Evolutionary conservation across 768 basidiomycete genomes (phyloP).

Genomic region (Psilocybe sp.): DNA sequence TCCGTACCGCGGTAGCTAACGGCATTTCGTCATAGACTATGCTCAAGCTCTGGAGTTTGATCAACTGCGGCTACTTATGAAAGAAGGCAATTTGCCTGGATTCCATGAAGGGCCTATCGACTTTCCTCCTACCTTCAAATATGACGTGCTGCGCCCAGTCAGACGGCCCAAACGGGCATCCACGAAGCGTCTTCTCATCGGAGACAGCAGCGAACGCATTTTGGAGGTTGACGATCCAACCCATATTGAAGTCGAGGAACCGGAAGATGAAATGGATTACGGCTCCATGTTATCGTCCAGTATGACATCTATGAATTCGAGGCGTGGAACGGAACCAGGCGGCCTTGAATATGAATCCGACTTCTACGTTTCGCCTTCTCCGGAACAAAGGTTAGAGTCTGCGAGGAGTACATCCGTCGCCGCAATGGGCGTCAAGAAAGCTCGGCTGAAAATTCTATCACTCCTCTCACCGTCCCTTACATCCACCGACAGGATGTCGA

Average conservation of each 20-base stretch:
- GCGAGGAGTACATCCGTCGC: conserved; percentile 10
- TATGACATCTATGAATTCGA: conserved; percentile 24
- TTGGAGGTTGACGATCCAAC: conserved; percentile 30
- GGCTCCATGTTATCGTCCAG: conserved; percentile 54
- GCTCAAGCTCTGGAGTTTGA: conserved; percentile 87
- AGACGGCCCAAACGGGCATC: conserved; percentile 45
- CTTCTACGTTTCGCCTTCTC: conserved; percentile 7
- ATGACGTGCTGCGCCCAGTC: conserved; percentile 66
- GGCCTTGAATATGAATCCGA: conserved; percentile 9
- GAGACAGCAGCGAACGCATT: conserved; percentile 18
- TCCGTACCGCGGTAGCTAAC: not conserved
- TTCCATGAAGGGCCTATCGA: conserved; percentile 78
- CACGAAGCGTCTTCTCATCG: conserved; percentile 25
- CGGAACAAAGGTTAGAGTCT: conserved; percentile 10
- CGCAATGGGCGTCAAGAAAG: conserved; percentile 7
- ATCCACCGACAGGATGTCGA: no score
- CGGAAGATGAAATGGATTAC: conserved; percentile 28
- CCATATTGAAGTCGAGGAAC: conserved; percentile 22
- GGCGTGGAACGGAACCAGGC: conserved; percentile 8
- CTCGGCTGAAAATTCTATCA: not conserved
- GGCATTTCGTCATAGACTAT: conserved; percentile 52
- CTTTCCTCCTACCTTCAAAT: conserved; percentile 95
- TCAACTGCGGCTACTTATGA: conserved; percentile 80
- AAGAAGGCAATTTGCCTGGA: conserved; percentile 64
- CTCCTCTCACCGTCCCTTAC: no score